Evolutionary conservation across 345 rosid species (phyloP).

Genomic region (Ceriops decandra): DNA sequence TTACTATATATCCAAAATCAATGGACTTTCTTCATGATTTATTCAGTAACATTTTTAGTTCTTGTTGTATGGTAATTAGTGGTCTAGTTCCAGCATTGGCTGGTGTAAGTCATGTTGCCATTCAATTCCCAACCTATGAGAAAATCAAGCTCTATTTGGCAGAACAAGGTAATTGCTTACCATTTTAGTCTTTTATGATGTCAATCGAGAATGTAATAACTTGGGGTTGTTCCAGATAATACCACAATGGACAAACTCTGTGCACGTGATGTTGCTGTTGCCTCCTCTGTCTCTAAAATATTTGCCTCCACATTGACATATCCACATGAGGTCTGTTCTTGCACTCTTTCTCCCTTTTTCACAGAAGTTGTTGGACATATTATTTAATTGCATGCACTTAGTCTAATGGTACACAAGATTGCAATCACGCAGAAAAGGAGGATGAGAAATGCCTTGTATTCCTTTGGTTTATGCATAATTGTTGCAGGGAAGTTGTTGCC

Average conservation of each 20-base stretch:
- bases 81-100: conserved; percentile 89
- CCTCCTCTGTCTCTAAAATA: conserved; percentile 81
- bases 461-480: no score
- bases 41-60: neutral
- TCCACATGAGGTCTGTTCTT: conserved; percentile 72
- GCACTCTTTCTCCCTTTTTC: no score
- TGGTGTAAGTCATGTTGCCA: conserved; percentile 92
- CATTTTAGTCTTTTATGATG: neutral
- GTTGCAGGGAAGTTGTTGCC: no score
- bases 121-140: conserved; percentile 82
- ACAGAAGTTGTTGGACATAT: neutral
- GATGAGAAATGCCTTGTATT: no score
- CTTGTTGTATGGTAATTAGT: conserved; percentile 37
- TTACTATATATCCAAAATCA: neutral
- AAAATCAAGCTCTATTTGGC: conserved; percentile 67
- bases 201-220: neutral
- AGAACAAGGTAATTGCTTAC: conserved; percentile 37
- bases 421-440: no score
- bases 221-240: conserved; percentile 36
- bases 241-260: conserved; percentile 59
- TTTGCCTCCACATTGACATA: conserved; percentile 87
- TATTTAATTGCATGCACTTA: no score
- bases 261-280: conserved; percentile 80
- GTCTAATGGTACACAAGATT: no score
- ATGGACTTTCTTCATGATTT: neutral